These are phyloP conservation scores for Fusarium abutilonis DNA, from an alignment of 2,329 filamentous ascomycete genomes.

Conservation along the genomic window DNA sequence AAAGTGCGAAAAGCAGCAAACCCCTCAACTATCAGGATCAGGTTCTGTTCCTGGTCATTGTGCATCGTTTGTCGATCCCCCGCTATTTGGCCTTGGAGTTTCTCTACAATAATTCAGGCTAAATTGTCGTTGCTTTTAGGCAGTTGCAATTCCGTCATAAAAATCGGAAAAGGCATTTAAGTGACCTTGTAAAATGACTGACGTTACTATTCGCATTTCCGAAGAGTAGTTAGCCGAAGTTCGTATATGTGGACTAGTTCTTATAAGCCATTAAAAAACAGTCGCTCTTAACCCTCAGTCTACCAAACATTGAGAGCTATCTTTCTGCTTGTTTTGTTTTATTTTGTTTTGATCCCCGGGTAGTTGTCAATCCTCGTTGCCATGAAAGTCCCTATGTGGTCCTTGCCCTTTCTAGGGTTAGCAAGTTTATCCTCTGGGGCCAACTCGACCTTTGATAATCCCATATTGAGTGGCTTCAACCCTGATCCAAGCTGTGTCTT, in stretches of 20 bases:
- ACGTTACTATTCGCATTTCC: not conserved
- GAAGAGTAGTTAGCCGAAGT: not conserved
- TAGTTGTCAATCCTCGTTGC: no score
- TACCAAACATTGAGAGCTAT: no score
- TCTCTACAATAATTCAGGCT: constrained; percentile 3
- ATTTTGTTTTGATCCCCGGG: no score
- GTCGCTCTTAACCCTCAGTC: not conserved
- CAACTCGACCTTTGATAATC: constrained; percentile 50
- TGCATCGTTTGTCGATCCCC: constrained; percentile 3
- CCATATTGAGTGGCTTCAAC: constrained; percentile 61
- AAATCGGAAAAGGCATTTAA: not conserved
- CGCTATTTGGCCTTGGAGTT: not conserved
- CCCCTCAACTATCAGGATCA: not conserved
- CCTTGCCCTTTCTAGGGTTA: not conserved
- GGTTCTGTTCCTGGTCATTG: not conserved
- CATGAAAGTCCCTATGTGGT: not conserved
- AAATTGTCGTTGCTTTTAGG: constrained; percentile 7
- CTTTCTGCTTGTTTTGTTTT: no score
- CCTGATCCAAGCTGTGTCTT: constrained; percentile 59
- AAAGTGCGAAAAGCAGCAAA: not conserved
- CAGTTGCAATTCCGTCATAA: not conserved
- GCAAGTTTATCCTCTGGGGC: not conserved
- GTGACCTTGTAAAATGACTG: no score
- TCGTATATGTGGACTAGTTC: not conserved
- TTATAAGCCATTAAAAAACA: not conserved